Conservation (phyloP, 2,329 filamentous ascomycete species). For the Penicillium sp. region DNA sequence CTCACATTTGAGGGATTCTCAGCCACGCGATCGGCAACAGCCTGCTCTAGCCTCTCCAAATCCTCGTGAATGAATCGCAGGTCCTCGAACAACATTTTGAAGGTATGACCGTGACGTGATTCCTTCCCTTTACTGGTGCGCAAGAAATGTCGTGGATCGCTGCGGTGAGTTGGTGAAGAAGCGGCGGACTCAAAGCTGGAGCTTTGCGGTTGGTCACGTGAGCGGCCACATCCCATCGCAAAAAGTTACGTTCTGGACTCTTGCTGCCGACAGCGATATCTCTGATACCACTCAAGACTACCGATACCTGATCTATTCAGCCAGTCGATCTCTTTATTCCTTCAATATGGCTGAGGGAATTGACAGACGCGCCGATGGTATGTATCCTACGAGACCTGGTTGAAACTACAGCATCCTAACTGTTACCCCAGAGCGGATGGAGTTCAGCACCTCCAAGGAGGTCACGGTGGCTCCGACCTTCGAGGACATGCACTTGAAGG, state of each 20-base stretch:
- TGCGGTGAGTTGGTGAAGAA: conserved; percentile 17
- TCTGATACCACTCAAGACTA: conserved; percentile 18
- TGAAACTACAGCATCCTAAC: conserved; percentile 33
- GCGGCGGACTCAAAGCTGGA: conserved; percentile 27
- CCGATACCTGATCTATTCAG: conserved; percentile 18
- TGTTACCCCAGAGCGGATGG: conserved; percentile 75
- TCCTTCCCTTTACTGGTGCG: conserved; percentile 1
- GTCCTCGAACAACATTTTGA: conserved; percentile 82
- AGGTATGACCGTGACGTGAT: conserved; percentile 4
- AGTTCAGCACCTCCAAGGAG: conserved; percentile 98
- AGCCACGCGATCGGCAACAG: conserved; percentile 83
- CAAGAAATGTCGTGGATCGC: conserved; percentile 14
- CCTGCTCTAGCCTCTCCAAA: conserved; percentile 92
- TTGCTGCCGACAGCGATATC: conserved; percentile 13
- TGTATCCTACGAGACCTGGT: conserved; percentile 18
- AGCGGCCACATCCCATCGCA: conserved; percentile 28
- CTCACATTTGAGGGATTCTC: conserved; percentile 88
- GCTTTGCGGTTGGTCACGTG: conserved; percentile 32
- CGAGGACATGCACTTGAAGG: conserved; percentile 96
- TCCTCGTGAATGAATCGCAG: conserved; percentile 95
- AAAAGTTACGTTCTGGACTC: conserved; percentile 30
- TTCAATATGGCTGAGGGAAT: conserved; percentile 86
- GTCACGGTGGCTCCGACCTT: conserved; percentile 91
- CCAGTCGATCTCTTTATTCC: conserved; percentile 16
- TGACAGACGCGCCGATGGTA: conserved; percentile 83